Conservation (phyloP, 345 rosid species). For the Chamaenerion angustifolium region DNA sequence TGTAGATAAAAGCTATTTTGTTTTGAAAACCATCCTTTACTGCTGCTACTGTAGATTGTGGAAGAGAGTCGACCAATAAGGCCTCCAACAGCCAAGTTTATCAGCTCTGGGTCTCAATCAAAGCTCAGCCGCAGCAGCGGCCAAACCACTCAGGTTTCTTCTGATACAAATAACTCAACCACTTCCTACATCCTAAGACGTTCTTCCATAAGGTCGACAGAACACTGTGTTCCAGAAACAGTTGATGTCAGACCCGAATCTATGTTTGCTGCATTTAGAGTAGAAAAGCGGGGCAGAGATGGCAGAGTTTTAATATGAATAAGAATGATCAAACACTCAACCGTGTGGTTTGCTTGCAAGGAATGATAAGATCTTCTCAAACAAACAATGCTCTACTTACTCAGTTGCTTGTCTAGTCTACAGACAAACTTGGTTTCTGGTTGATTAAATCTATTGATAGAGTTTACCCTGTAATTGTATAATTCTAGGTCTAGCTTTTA, state of each 20-base stretch:
- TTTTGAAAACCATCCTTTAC: too few species aligned
- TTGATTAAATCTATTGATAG: too few species aligned
- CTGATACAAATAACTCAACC: conserved; percentile 22
- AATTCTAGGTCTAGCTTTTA: too few species aligned
- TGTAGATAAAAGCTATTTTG: too few species aligned
- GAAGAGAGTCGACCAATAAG: conserved; percentile 32
- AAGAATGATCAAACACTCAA: too few species aligned
- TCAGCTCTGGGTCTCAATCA: conserved; percentile 25
- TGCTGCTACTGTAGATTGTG: conserved; percentile 28
- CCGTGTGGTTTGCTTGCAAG: too few species aligned
- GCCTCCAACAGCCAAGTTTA: conserved; percentile 43
- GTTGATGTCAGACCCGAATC: conserved; percentile 38
- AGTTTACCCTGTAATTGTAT: too few species aligned
- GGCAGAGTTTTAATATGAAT: conserved; percentile 4
- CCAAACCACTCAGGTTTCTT: conserved; percentile 16
- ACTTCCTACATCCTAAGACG: conserved; percentile 54
- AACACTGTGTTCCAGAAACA: conserved; percentile 12
- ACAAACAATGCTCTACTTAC: too few species aligned
- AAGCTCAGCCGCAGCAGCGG: conserved; percentile 19
- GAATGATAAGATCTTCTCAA: too few species aligned
- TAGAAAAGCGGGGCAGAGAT: conserved; percentile 36
- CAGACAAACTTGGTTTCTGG: too few species aligned
- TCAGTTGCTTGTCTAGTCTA: too few species aligned
- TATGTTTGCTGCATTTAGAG: conserved; percentile 65
- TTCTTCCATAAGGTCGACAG: conserved; percentile 35